Evolutionary conservation across 768 basidiomycete genomes (phyloP).

Genomic region (Podaxis sp.): DNA sequence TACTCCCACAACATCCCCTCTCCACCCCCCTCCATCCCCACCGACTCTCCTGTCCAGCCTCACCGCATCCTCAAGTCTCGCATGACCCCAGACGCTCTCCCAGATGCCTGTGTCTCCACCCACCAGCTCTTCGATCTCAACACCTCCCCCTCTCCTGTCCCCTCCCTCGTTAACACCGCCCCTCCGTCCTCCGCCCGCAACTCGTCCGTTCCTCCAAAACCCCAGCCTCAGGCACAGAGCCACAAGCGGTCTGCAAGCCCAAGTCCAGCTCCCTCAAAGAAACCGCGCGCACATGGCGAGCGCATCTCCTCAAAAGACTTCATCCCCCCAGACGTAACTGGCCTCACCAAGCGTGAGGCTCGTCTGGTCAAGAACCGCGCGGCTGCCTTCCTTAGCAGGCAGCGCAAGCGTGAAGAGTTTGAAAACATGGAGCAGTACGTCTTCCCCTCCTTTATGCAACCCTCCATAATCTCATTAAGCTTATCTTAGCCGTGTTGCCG

Average conservation of each 20-base stretch:
- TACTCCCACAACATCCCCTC: constrained; percentile 39
- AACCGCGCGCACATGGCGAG: constrained; percentile 47
- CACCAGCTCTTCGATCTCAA: constrained; percentile 72
- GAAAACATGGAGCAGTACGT: constrained; percentile 89
- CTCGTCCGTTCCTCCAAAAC: constrained; percentile 16
- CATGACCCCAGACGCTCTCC: constrained; percentile 39
- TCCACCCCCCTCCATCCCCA: constrained; percentile 46
- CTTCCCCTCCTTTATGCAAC: constrained; percentile 14
- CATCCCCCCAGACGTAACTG: constrained; percentile 83
- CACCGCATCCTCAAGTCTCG: constrained; percentile 51
- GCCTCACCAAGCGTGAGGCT: constrained; percentile 87
- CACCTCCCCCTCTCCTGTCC: constrained; percentile 30
- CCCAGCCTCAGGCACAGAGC: constrained; percentile 24
- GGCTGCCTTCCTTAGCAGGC: constrained; percentile 87
- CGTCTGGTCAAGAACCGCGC: constrained; percentile 91
- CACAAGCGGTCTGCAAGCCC: constrained; percentile 48
- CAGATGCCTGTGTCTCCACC: constrained; percentile 58
- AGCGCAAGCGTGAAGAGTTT: constrained; percentile 90
- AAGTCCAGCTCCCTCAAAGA: constrained; percentile 29
- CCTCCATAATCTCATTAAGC: constrained; percentile 19
- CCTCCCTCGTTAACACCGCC: constrained; percentile 19
- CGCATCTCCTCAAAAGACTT: constrained; percentile 75
- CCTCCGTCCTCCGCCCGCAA: constrained; percentile 8
- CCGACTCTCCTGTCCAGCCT: constrained; percentile 45
- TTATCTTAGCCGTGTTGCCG: constrained; percentile 68